Conservation (phyloP, 768 basidiomycete species). For the Gloeostereum incarnatum region DNA sequence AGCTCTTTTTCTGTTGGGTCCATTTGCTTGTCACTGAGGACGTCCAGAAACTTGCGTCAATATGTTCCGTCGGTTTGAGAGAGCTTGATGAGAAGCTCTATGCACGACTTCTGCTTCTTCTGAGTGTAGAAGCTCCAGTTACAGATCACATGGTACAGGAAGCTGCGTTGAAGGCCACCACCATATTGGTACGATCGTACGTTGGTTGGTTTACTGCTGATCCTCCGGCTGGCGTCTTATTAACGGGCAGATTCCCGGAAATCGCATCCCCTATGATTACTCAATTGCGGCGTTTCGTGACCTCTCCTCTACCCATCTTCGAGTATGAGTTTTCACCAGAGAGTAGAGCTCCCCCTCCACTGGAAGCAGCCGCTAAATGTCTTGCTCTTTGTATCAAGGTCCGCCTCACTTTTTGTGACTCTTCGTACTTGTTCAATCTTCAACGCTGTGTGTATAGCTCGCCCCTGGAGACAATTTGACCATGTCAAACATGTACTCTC, state of each 20-base stretch:
- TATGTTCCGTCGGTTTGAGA: constrained; percentile 67
- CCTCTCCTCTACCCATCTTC: constrained; percentile 80
- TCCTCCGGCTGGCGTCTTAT: neutral
- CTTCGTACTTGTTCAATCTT: constrained; percentile 2
- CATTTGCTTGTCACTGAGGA: neutral
- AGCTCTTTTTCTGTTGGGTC: constrained; percentile 12
- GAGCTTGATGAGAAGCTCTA: constrained; percentile 65
- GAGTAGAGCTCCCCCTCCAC: constrained; percentile 64
- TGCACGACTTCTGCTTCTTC: constrained; percentile 56
- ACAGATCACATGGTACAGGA: constrained; percentile 82
- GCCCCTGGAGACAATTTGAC: constrained; percentile 82
- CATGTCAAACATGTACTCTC: constrained; percentile 94
- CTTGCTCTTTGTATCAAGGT: constrained; percentile 86
- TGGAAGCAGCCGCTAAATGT: constrained; percentile 83
- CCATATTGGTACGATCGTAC: constrained; percentile 78
- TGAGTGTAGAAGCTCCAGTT: constrained; percentile 76
- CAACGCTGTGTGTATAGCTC: constrained; percentile 33
- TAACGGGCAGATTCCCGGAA: constrained; percentile 57
- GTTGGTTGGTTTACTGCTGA: constrained; percentile 8
- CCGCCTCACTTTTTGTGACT: constrained; percentile 8
- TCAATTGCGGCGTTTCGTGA: constrained; percentile 82
- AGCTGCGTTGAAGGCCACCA: constrained; percentile 79
- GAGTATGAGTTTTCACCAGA: constrained; percentile 77
- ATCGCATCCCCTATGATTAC: constrained; percentile 66
- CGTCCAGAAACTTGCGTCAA: constrained; percentile 71